A percentile compares a stretch with the other conserved stretches of the same genome.
phyloP scores from a whole-genome alignment of 208 protist genomes.

The Leptomonas seymouri region DNA sequence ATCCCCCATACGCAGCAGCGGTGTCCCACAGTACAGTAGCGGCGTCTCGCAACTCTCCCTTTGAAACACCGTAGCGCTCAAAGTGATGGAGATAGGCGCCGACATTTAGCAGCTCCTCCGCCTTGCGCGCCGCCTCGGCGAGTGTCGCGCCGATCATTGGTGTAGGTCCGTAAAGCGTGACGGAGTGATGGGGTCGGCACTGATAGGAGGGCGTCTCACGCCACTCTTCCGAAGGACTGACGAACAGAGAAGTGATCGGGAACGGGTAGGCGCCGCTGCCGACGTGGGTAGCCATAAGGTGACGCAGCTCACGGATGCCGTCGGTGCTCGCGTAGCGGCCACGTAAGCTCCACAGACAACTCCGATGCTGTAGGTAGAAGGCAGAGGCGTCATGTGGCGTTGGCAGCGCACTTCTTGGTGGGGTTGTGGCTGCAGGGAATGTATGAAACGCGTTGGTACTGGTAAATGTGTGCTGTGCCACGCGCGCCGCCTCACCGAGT shows the following conservation, averaged over 20 bases:
- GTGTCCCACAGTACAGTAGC: slow-evolving; percentile 62
- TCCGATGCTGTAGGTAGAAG: slow-evolving; percentile 32
- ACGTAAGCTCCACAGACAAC: slow-evolving; percentile 67
- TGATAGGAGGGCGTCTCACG: slow-evolving; percentile 16
- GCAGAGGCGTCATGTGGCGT: slow-evolving; percentile 3
- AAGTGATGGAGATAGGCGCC: slow-evolving; percentile 83
- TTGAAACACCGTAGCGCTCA: slow-evolving; percentile 54
- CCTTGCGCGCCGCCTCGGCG: slow-evolving; percentile 31
- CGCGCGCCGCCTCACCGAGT: slow-evolving; percentile 42
- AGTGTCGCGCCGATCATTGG: slow-evolving; percentile 43
- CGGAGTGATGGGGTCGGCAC: slow-evolving; percentile 28
- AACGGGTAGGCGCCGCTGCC: slow-evolving; percentile 14
- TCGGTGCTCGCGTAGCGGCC: slow-evolving; percentile 35
- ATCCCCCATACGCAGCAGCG: slow-evolving; percentile 40
- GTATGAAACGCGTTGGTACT: slow-evolving; percentile 12
- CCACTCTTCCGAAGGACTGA: slow-evolving; percentile 35
- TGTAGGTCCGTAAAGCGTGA: slow-evolving; percentile 60
- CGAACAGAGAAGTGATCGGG: slow-evolving; percentile 45
- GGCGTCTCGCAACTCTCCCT: slow-evolving; percentile 53
- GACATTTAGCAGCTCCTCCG: slow-evolving; percentile 55
- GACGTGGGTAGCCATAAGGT: slow-evolving; percentile 33
- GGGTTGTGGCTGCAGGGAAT: not conserved
- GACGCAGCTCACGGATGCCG: slow-evolving; percentile 57
- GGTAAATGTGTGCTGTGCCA: slow-evolving; percentile 27
- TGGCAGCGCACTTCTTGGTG: not conserved